phyloP scores from a whole-genome alignment of 2,329 filamentous ascomycete species.

The Trichoderma sp. region DNA sequence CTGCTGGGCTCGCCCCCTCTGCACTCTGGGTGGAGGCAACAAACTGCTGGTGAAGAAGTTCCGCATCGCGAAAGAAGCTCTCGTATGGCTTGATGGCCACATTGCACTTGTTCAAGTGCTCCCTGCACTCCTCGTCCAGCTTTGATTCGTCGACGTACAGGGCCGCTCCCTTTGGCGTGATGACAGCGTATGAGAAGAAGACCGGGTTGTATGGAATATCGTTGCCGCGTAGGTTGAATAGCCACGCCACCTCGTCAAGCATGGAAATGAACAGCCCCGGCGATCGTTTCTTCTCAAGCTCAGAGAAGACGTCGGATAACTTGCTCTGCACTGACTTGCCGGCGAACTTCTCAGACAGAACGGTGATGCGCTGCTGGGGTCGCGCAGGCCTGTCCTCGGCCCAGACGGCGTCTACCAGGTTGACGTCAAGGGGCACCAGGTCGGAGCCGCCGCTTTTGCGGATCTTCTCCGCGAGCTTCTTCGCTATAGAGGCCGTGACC shows the following conservation, averaged over 20 bases:
- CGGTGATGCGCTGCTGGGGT: conserved; percentile 74
- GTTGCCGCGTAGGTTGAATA: conserved; percentile 94
- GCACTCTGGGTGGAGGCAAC: conserved; percentile 46
- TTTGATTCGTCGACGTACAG: conserved; percentile 85
- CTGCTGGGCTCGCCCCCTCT: conserved; percentile 38
- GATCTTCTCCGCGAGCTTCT: conserved; percentile 81
- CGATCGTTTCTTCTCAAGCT: conserved; percentile 86
- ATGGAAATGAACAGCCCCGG: conserved; percentile 88
- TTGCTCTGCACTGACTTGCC: conserved; percentile 85
- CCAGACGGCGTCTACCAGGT: conserved; percentile 93
- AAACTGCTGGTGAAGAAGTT: conserved; percentile 51
- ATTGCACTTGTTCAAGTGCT: conserved; percentile 68
- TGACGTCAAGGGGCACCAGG: conserved; percentile 73
- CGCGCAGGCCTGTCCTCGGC: conserved; percentile 69
- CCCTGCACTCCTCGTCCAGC: conserved; percentile 66
- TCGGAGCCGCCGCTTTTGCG: conserved; percentile 81
- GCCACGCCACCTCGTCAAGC: conserved; percentile 95
- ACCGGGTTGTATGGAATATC: conserved; percentile 98
- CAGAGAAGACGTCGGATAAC: conserved; percentile 82
- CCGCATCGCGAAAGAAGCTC: conserved; percentile 77
- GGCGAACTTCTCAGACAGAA: conserved; percentile 71
- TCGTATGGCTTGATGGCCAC: conserved; percentile 81
- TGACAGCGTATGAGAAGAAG: conserved; percentile 93
- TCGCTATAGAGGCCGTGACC: conserved; percentile 65
- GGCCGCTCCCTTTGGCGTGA: conserved; percentile 75